A percentile compares a stretch with the other conserved stretches of the same genome.
Evolutionary conservation across 768 basidiomycete species (phyloP).

Genomic region (Auricularia heimuer): DNA sequence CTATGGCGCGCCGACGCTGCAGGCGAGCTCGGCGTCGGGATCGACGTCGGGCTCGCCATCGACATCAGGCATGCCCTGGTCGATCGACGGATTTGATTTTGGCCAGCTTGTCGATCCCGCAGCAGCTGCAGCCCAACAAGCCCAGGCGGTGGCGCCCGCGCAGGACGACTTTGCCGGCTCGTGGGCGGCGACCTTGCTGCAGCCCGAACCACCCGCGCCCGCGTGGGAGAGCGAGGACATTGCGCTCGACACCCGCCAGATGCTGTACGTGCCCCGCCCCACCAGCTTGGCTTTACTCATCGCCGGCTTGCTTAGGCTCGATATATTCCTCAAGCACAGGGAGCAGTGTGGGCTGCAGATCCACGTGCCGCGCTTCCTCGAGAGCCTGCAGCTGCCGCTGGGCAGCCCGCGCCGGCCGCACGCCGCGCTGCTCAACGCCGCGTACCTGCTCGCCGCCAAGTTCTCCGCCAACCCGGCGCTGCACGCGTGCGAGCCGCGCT

Average conservation of each 20-base stretch:
- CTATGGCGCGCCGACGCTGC: background rate
- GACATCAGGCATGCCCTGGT: background rate
- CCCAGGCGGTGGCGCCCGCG: background rate
- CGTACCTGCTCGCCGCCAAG: conserved; percentile 78
- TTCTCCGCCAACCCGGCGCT: conserved; percentile 63
- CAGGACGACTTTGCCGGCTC: background rate
- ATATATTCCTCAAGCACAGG: conserved; percentile 56
- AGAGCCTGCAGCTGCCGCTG: conserved; percentile 38
- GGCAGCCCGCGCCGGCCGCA: conserved; percentile 53
- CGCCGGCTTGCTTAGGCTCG: conserved; percentile 37
- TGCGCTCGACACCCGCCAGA: conserved; percentile 9
- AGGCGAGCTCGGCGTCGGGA: background rate
- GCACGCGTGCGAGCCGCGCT: conserved; percentile 49
- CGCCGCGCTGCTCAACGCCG: conserved; percentile 64
- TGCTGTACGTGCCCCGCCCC: conserved; percentile 10
- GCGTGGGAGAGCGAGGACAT: conserved; percentile 10
- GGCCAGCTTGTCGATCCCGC: background rate
- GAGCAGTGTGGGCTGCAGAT: conserved; percentile 62
- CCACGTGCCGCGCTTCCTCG: conserved; percentile 52
- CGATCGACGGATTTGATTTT: conserved; percentile 2
- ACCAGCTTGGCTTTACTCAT: conserved; percentile 3
- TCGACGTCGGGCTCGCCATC: background rate
- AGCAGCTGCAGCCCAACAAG: background rate
- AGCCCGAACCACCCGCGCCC: background rate
- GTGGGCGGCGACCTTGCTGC: background rate